Percentiles rank a stretch among this genome's conserved stretches.
Conservation (phyloP, 2,329 filamentous ascomycete species). For the Xylariaceae sp. region DNA sequence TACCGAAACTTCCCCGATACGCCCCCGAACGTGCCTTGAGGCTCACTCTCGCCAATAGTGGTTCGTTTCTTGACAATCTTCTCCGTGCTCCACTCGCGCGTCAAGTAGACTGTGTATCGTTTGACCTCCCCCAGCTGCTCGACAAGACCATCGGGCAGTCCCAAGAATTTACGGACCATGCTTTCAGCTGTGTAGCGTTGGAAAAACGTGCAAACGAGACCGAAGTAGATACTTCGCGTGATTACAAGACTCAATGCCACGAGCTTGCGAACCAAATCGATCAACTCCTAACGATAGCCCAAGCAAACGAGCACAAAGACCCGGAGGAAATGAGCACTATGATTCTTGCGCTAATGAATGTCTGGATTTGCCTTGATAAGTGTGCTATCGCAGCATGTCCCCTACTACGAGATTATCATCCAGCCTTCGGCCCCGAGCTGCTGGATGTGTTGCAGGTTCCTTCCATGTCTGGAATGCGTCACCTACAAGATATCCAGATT, state of each 20-base stretch:
- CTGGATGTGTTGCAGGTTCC: constrained; percentile 53
- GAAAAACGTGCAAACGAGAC: constrained; percentile 9
- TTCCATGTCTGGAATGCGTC: constrained; percentile 41
- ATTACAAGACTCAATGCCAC: constrained; percentile 13
- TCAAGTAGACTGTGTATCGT: not conserved
- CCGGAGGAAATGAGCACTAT: constrained; percentile 47
- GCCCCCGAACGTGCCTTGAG: constrained; percentile 32
- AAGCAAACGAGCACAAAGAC: constrained; percentile 38
- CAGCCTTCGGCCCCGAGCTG: constrained; percentile 44
- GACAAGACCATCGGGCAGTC: constrained; percentile 24
- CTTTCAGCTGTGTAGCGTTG: constrained; percentile 18
- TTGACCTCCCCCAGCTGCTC: constrained; percentile 21
- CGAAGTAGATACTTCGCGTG: not conserved
- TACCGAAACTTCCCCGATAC: constrained; percentile 39
- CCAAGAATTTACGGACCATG: constrained; percentile 20
- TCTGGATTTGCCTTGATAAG: constrained; percentile 55
- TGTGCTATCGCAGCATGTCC: constrained; percentile 39
- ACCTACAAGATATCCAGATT: constrained; percentile 44
- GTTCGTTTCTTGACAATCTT: constrained; percentile 28
- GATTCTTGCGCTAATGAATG: constrained; percentile 49
- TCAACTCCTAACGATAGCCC: constrained; percentile 33
- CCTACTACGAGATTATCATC: constrained; percentile 47
- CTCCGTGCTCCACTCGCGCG: not conserved
- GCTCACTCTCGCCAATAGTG: constrained; percentile 40
- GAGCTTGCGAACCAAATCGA: constrained; percentile 33